These are phyloP conservation scores for Oligophagozyma castellii DNA, from an alignment of 1,139 yeast genomes.

Conservation along the genomic window DNA sequence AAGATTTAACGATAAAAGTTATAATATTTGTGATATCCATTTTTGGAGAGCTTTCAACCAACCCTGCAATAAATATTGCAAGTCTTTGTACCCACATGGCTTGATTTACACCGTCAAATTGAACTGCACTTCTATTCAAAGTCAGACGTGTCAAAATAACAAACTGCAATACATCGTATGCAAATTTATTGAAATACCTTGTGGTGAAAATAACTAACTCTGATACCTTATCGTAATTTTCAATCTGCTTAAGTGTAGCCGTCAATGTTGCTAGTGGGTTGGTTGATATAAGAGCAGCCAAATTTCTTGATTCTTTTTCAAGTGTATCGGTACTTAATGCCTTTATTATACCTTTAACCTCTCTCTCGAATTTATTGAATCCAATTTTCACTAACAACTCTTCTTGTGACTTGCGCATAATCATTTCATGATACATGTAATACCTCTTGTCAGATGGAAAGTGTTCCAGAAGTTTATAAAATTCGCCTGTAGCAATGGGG, in stretches of 20 bases:
- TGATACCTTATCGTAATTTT: constrained; percentile 82
- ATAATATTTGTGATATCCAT: constrained; percentile 47
- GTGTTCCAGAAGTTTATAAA: constrained; percentile 38
- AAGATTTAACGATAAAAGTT: constrained; percentile 46
- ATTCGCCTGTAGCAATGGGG: constrained; percentile 48
- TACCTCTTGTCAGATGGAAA: constrained; percentile 57
- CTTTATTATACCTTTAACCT: constrained; percentile 69
- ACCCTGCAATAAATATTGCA: constrained; percentile 51
- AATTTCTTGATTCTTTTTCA: constrained; percentile 57
- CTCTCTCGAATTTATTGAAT: constrained; percentile 60
- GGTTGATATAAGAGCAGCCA: constrained; percentile 63
- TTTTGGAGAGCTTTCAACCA: constrained; percentile 39
- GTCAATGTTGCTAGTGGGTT: constrained; percentile 73
- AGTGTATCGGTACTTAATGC: constrained; percentile 81
- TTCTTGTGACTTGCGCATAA: constrained; percentile 39
- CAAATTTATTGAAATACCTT: constrained; percentile 58
- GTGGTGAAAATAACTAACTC: constrained; percentile 73
- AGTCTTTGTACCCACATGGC: constrained; percentile 76
- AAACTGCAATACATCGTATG: constrained; percentile 76
- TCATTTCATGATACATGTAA: constrained; percentile 74
- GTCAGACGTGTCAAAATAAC: constrained; percentile 64
- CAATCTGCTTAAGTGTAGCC: constrained; percentile 58
- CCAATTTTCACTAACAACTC: constrained; percentile 48
- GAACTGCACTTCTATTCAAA: constrained; percentile 52
- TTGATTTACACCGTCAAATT: constrained; percentile 69